Conservation (phyloP, 208 protist genomes). For the Acanthamoeba culbertsoni region DNA sequence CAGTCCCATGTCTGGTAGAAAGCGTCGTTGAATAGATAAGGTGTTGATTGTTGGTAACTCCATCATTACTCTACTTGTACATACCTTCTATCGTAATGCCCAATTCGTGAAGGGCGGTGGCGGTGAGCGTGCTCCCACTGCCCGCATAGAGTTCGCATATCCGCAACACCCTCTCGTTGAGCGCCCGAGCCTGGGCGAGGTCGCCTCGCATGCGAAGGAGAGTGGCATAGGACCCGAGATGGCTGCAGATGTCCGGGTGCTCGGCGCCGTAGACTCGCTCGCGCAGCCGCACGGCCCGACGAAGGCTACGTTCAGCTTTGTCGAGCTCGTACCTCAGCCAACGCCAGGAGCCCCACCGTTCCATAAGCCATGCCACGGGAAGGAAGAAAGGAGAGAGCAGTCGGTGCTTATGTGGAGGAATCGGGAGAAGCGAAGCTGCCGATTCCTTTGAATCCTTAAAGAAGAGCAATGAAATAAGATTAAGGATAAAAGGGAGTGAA, state of each 20-base stretch:
- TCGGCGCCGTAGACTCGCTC: neutral
- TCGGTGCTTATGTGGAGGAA: neutral
- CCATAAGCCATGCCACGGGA: neutral
- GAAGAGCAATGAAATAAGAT: no score
- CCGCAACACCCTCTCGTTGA: neutral
- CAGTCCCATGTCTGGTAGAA: no score
- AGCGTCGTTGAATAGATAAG: no score
- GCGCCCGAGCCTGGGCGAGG: neutral
- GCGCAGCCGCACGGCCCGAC: neutral
- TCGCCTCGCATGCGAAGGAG: neutral
- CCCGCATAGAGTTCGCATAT: neutral
- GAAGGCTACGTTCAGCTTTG: neutral
- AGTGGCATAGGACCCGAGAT: neutral
- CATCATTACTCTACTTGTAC: neutral
- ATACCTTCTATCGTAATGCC: neutral
- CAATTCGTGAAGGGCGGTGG: neutral
- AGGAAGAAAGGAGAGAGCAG: neutral
- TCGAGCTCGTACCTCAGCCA: slow-evolving; percentile 23
- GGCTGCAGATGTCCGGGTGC: neutral
- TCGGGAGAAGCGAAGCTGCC: no score
- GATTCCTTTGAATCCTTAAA: no score
- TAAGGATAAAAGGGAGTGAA: no score
- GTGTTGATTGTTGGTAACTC: no score
- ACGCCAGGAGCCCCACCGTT: neutral
- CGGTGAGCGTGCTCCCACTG: neutral